These are phyloP conservation scores for Coniochaeta sp. DNA, from an alignment of 2,329 filamentous ascomycete genomes.

Conservation along the genomic window DNA sequence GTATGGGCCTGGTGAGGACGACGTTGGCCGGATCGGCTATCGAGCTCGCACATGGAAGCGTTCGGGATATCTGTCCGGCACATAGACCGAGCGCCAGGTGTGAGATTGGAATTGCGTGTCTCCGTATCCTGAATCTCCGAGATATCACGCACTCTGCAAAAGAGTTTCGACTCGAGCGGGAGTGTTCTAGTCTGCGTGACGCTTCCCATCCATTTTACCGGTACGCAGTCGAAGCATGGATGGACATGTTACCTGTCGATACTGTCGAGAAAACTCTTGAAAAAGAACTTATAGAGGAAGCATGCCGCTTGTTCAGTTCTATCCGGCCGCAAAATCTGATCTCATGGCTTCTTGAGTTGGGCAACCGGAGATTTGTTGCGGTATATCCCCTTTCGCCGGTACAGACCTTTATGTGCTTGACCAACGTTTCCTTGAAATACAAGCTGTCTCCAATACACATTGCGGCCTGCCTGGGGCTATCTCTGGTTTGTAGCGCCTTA, in stretches of 20 bases:
- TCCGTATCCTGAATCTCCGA: not conserved
- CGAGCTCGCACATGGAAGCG: not conserved
- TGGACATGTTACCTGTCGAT: not conserved
- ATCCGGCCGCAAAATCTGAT: not conserved
- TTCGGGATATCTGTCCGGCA: not conserved
- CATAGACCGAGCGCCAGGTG: not conserved
- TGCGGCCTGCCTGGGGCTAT: not conserved
- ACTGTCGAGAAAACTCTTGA: not conserved
- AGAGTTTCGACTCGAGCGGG: not conserved
- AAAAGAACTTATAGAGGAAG: not conserved
- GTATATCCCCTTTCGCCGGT: not conserved
- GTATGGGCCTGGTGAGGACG: not conserved
- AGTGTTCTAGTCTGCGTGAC: not conserved
- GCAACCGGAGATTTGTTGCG: not conserved
- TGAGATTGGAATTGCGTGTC: not conserved
- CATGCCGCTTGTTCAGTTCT: not conserved
- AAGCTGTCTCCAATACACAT: not conserved
- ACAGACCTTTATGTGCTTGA: not conserved
- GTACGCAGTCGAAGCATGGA: not conserved
- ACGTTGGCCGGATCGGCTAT: not conserved
- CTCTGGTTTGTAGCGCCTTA: not conserved
- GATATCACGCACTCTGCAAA: not conserved
- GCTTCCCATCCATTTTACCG: not conserved
- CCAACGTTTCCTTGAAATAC: not conserved
- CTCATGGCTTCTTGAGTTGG: not conserved